These are phyloP conservation scores for Pseudoscleropodium purum DNA, from an alignment of 225 moss, liverwort and hornwort genomes.

Conservation along the genomic window DNA sequence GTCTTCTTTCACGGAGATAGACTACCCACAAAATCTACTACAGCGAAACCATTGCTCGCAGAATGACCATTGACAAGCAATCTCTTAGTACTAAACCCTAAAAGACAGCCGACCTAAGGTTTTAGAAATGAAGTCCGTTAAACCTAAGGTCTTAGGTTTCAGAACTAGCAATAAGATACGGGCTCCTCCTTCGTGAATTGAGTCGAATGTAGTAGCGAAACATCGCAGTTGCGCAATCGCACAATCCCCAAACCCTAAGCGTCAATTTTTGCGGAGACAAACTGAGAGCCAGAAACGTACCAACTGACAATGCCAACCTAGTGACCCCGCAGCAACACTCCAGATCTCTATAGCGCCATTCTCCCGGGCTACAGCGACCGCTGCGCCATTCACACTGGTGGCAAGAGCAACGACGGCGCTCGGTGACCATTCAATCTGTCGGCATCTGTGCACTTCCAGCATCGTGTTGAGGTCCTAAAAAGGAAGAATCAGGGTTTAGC, in stretches of 20 bases:
- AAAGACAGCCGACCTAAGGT: background rate
- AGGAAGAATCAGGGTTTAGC: background rate
- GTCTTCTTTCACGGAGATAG: background rate
- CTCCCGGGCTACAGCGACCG: slow-evolving; percentile 87
- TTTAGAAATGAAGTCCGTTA: background rate
- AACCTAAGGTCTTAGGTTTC: background rate
- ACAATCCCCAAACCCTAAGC: background rate
- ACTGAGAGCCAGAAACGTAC: slow-evolving; percentile 11
- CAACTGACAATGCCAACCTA: slow-evolving; percentile 95
- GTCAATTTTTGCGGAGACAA: background rate
- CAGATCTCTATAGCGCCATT: slow-evolving; percentile 86
- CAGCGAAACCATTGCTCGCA: background rate
- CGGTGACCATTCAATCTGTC: slow-evolving; percentile 96
- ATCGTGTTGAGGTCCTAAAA: slow-evolving; percentile 43
- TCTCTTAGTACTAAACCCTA: background rate
- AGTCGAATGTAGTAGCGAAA: background rate
- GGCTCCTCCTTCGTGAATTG: background rate
- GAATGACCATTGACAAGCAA: background rate
- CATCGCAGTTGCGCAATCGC: background rate
- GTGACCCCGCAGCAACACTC: slow-evolving; percentile 93
- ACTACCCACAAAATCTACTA: background rate
- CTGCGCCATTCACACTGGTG: slow-evolving; percentile 79
- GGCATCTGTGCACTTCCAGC: slow-evolving; percentile 99
- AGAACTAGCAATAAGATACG: background rate
- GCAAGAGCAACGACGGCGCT: slow-evolving; percentile 89